Base-by-base conservation (phyloP, 2,329 filamentous ascomycete genomes). In the Talaromyces albobiverticillius region DNA sequence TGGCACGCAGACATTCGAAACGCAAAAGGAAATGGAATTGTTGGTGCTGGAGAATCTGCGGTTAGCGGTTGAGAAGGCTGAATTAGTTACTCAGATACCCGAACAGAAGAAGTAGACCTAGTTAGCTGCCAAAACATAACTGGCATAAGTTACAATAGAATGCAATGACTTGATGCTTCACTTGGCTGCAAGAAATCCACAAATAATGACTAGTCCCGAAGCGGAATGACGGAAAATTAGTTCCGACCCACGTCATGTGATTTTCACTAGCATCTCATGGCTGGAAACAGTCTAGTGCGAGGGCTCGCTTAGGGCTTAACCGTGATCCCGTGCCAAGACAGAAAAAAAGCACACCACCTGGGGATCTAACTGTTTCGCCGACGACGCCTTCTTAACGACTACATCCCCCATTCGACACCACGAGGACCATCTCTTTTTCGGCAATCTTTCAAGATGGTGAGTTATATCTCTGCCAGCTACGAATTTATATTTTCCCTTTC, bases 11-110 rank as follows among this genome's bases (percentile, higher is more conserved):
- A 84, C 82, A 10, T 79, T 76, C 62, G 82, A 85, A 67, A 84
- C 81, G 20, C 81, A 84, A 69, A 79, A 76, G 59, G 80, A 83
- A 52, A 85, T 84, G 82, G 82, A 85, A 65, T 62, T 83, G 50
- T 63, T 84, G 59, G 81, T 84, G 16, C 57, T 85, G 64, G 75
- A 81, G 29, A 85, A 85, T 59, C 58, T 86, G 65, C 77, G 77
- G 62, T 76, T 71, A 29, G 82, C 79, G 5, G 74, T 86, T 36
- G 77, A 83, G 62, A 76, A 79, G 55, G 81, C 80, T 4, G 76
- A 76, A 56, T 67, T 86, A 65, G 68, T 85, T 54, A 86, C 83
- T n/a, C 76, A 80, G 57, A 79, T 86, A 38, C 76, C 79, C 3
- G 83, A 85, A 68, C 83, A 86, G 73, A 56, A 56, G 49, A 56